phyloP scores from a whole-genome alignment of 2,329 filamentous ascomycete species.

The Phialocephala subalpina region DNA sequence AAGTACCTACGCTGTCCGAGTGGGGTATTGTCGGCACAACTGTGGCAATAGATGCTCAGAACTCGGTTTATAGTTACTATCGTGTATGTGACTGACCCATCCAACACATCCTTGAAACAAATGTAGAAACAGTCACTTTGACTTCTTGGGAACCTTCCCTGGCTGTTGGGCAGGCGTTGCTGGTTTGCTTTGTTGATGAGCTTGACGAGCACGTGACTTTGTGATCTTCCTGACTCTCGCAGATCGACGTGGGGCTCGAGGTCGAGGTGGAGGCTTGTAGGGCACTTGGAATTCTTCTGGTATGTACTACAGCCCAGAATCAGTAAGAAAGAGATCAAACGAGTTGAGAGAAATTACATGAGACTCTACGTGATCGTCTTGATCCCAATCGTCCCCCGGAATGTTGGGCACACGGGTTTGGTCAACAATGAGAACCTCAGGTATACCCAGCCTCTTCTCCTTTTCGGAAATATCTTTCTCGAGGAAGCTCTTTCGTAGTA shows the following conservation, averaged over 20 bases:
- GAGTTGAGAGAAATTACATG: not conserved
- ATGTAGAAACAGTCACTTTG: too few relatives aligned
- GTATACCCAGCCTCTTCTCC: not conserved
- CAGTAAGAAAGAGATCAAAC: not conserved
- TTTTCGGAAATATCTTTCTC: not conserved
- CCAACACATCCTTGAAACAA: too few relatives aligned
- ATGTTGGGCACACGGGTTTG: not conserved
- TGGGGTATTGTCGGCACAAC: too few relatives aligned
- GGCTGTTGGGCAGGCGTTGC: not conserved
- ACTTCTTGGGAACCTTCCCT: not conserved
- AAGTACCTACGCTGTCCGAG: too few relatives aligned
- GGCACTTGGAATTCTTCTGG: not conserved
- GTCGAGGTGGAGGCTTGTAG: not conserved
- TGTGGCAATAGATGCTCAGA: too few relatives aligned
- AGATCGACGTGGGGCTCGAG: not conserved
- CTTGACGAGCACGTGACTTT: not conserved
- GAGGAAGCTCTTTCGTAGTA: not conserved
- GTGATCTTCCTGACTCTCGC: not conserved
- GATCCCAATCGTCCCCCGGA: not conserved
- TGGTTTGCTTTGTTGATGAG: not conserved
- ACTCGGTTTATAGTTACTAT: too few relatives aligned
- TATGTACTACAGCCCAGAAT: not conserved
- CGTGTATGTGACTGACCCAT: too few relatives aligned
- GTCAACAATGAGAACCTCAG: not conserved
- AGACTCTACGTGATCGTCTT: not conserved